A percentile compares a stretch with the other conserved stretches of the same genome.
Evolutionary conservation across 2,329 filamentous ascomycete genomes (phyloP).

Genomic region (Fonsecaea monophora): DNA sequence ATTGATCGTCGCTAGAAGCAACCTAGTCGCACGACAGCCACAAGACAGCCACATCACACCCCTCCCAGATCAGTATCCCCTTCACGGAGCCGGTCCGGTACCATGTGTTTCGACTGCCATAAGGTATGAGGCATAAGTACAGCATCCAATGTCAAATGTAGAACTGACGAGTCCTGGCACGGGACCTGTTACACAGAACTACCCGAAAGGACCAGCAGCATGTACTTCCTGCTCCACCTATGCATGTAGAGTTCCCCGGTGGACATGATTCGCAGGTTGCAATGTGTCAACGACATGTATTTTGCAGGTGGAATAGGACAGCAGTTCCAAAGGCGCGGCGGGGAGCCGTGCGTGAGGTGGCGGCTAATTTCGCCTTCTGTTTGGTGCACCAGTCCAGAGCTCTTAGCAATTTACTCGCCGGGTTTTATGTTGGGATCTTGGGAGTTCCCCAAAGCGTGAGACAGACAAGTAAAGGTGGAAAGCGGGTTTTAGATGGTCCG

Average conservation of each 20-base stretch:
- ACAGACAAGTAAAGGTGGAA: not conserved
- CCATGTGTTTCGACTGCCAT: not conserved
- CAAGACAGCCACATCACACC: slow-evolving; percentile 4
- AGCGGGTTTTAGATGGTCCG: not conserved
- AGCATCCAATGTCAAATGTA: not conserved
- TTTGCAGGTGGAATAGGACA: not conserved
- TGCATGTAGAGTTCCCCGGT: slow-evolving; percentile 3
- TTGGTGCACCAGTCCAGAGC: not conserved
- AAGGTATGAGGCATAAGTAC: not conserved
- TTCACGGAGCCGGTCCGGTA: not conserved
- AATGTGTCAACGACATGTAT: not conserved
- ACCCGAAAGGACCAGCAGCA: not conserved
- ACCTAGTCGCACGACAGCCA: not conserved
- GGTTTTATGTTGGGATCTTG: not conserved
- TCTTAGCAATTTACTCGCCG: not conserved
- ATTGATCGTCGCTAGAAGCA: not conserved
- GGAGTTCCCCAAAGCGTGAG: not conserved
- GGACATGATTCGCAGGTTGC: not conserved
- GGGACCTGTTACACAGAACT: slow-evolving; percentile 1
- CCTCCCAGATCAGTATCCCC: not conserved
- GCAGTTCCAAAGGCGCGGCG: not conserved
- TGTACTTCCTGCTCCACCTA: not conserved
- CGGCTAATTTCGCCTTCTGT: slow-evolving; percentile 5
- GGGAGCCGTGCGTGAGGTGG: not conserved
- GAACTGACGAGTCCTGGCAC: not conserved